A percentile compares a stretch with the other conserved stretches of the same genome.
Conservation (phyloP, 805 yeast species). For the Yarrowia divulgata region DNA sequence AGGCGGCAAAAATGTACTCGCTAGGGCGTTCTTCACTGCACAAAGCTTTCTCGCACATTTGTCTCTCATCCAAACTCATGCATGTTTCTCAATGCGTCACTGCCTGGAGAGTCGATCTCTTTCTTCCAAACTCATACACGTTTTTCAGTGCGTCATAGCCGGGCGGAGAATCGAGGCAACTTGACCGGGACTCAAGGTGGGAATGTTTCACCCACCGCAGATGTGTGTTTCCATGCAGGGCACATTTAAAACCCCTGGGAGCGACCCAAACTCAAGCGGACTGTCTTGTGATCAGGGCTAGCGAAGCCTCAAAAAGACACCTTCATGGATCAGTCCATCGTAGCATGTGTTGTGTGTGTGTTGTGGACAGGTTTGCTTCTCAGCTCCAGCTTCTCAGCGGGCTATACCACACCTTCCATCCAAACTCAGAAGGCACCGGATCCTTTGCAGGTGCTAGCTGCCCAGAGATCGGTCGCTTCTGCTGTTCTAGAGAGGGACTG, state of each 20-base stretch:
- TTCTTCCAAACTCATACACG: neutral
- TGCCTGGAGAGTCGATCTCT: neutral
- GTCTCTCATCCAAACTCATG: constrained; percentile 10
- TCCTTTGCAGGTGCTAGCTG: constrained; percentile 13
- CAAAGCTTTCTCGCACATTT: constrained; percentile 3
- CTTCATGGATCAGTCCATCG: constrained; percentile 28
- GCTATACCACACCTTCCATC: constrained; percentile 21
- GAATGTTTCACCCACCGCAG: constrained; percentile 6
- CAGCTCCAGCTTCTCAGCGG: constrained; percentile 26
- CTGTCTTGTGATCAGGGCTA: constrained; percentile 11
- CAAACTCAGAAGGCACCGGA: constrained; percentile 4
- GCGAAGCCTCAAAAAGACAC: constrained; percentile 9
- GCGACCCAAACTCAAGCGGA: constrained; percentile 34
- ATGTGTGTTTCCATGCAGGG: constrained; percentile 31
- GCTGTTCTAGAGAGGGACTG: constrained; percentile 12
- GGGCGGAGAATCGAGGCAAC: neutral
- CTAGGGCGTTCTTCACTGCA: constrained; percentile 25
- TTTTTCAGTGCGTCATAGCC: constrained; percentile 13
- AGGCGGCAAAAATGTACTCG: constrained; percentile 16
- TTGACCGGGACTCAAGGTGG: constrained; percentile 19
- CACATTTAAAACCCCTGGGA: constrained; percentile 33
- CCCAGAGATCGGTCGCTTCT: constrained; percentile 21
- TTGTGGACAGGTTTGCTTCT: constrained; percentile 19
- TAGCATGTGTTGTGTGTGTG: constrained; percentile 13
- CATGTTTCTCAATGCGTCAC: constrained; percentile 17